A percentile compares a stretch with the other conserved stretches of the same genome.
These are phyloP conservation scores for Macadamia tetraphylla DNA, from an alignment of 164 flowering plant species.

Conservation along the genomic window DNA sequence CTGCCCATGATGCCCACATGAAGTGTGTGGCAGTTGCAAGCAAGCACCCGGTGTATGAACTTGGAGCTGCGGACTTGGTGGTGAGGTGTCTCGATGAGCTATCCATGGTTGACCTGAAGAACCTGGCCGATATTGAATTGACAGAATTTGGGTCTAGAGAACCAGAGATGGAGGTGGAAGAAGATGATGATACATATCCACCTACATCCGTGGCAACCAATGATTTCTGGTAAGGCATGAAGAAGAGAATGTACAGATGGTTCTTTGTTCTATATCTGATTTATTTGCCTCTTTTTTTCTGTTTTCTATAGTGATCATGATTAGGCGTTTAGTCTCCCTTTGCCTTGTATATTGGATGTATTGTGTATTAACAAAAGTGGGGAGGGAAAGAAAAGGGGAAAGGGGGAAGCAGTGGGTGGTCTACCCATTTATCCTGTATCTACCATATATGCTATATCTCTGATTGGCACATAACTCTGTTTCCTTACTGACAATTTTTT, in stretches of 20 bases:
- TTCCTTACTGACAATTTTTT: background rate
- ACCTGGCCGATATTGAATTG: conserved; percentile 69
- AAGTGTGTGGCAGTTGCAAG: conserved; percentile 97
- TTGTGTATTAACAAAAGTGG: conserved; percentile 11
- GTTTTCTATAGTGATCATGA: conserved; percentile 11
- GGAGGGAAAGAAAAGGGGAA: conserved; percentile 5
- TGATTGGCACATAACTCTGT: background rate
- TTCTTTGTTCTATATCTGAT: conserved; percentile 14
- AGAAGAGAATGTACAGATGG: conserved; percentile 20
- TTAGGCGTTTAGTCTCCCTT: conserved; percentile 15
- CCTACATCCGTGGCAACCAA: conserved; percentile 39
- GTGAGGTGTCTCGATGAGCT: conserved; percentile 82
- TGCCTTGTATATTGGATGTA: conserved; percentile 20
- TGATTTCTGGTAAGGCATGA: conserved; percentile 34
- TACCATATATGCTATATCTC: conserved; percentile 6
- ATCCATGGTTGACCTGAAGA: conserved; percentile 85
- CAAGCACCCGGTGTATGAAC: conserved; percentile 90
- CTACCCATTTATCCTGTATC: conserved; percentile 17
- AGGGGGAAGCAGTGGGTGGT: conserved; percentile 9
- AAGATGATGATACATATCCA: conserved; percentile 35
- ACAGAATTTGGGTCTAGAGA: conserved; percentile 53
- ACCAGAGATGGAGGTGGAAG: conserved; percentile 77
- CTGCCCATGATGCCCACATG: conserved; percentile 93
- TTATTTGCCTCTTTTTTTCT: background rate
- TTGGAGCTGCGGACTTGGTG: conserved; percentile 92